A percentile compares a stretch with the other conserved stretches of the same genome.
phyloP scores from a whole-genome alignment of 345 rosid genomes.

The Aquilaria yunnanensis region DNA sequence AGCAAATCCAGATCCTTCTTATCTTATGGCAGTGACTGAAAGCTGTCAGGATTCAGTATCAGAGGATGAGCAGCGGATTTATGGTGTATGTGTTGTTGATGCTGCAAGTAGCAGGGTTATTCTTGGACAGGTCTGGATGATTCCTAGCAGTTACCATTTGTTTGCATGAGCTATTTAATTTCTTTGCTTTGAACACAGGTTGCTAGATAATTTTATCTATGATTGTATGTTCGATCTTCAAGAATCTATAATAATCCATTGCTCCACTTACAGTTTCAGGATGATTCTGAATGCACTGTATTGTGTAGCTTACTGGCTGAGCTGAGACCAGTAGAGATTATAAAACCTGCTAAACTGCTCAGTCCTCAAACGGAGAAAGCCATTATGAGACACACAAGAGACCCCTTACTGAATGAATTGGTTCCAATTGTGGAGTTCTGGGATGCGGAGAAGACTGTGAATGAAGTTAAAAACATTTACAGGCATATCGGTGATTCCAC shows the following conservation, averaged over 20 bases:
- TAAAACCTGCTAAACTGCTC: conserved; percentile 67
- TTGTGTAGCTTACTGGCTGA: conserved; percentile 77
- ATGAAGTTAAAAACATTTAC: conserved; percentile 50
- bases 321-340: conserved; percentile 89
- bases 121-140: conserved; percentile 68
- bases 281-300: conserved; percentile 76
- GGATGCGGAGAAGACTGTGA: conserved; percentile 76
- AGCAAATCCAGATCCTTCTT: conserved; percentile 89
- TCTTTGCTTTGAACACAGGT: background rate
- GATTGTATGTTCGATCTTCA: too few relatives aligned
- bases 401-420: conserved; percentile 78
- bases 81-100: conserved; percentile 89
- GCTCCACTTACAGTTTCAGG: conserved; percentile 51
- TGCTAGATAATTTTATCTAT: too few relatives aligned
- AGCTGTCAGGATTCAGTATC: conserved; percentile 22
- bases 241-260: background rate
- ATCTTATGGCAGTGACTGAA: conserved; percentile 82
- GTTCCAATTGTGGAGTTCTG: conserved; percentile 74
- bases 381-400: conserved; percentile 75
- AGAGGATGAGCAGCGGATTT: conserved; percentile 33
- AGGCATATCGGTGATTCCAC: conserved; percentile 33
- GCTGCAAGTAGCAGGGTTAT: conserved; percentile 80
- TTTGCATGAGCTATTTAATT: conserved; percentile 1
- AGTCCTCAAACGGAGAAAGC: conserved; percentile 75
- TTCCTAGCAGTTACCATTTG: background rate